Conservation (phyloP, 202 grass and related monocot genomes). For the Saccharum hybrid region DNA sequence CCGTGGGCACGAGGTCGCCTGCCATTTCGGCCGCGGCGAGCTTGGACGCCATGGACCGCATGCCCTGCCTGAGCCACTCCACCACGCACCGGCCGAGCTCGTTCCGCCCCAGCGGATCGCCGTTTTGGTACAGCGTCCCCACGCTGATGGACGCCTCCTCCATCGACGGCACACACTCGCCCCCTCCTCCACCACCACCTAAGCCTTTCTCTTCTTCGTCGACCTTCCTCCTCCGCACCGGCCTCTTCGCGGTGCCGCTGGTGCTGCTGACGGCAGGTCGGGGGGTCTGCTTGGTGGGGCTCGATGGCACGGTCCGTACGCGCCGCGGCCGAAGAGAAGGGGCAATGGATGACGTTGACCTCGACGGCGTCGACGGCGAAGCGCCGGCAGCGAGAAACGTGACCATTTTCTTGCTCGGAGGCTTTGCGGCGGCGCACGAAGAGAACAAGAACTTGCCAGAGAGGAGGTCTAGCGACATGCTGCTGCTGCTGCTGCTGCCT, state of each 20-base stretch:
- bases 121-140: constrained; percentile 68
- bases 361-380: constrained; percentile 26
- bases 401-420: constrained; percentile 17
- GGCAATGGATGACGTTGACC: not conserved
- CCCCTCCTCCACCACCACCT: constrained; percentile 6
- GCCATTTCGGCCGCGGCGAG: constrained; percentile 67
- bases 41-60: constrained; percentile 85
- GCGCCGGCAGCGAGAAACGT: constrained; percentile 29
- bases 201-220: constrained; percentile 19
- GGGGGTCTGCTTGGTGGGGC: constrained; percentile 37
- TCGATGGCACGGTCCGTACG: constrained; percentile 25
- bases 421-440: constrained; percentile 22
- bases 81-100: constrained; percentile 81
- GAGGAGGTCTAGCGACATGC: constrained; percentile 48
- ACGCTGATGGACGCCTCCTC: constrained; percentile 80
- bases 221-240: constrained; percentile 43
- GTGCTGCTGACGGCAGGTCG: constrained; percentile 31
- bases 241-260: not conserved
- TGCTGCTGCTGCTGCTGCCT: not conserved
- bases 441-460: constrained; percentile 41
- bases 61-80: constrained; percentile 79
- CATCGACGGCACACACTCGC: constrained; percentile 64
- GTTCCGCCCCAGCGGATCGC: constrained; percentile 71
- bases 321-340: constrained; percentile 36
- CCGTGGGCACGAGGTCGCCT: constrained; percentile 48